phyloP scores from a whole-genome alignment of 805 yeast genomes.

The Myxozyma mucilagina region DNA sequence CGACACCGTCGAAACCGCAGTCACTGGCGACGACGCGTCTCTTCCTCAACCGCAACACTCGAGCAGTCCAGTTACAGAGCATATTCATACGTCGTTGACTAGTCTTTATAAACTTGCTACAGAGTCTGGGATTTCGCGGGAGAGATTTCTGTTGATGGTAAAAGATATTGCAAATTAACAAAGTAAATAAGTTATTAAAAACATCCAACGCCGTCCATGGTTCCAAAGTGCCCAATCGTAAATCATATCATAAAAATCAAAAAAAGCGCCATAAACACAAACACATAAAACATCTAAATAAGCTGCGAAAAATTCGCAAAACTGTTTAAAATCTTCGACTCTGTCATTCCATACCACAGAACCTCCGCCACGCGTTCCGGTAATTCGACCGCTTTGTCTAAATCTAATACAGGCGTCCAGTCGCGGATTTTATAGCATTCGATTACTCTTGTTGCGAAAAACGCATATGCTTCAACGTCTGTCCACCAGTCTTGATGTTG shows the following conservation, averaged over 20 bases:
- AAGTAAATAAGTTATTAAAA: not conserved
- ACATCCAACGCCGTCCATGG: not conserved
- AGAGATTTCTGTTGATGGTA: slow-evolving; percentile 9
- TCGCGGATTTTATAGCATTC: slow-evolving; percentile 8
- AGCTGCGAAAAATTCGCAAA: not conserved
- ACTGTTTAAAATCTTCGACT: slow-evolving; percentile 9
- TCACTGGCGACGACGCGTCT: slow-evolving; percentile 13
- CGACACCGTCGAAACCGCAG: slow-evolving; percentile 31
- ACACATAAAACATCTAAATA: not conserved
- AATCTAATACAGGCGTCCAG: slow-evolving; percentile 17
- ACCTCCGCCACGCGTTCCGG: slow-evolving; percentile 20
- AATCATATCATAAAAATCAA: not conserved
- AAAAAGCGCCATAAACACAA: not conserved
- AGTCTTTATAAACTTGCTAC: slow-evolving; percentile 15
- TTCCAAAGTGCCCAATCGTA: slow-evolving; percentile 3
- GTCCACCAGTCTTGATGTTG: slow-evolving; percentile 15
- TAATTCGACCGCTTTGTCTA: slow-evolving; percentile 6
- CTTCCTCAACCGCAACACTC: not conserved
- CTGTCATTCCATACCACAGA: slow-evolving; percentile 22
- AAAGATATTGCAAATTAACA: not conserved
- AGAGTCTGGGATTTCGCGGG: slow-evolving; percentile 6
- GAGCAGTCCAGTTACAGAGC: not conserved
- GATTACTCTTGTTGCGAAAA: slow-evolving; percentile 7
- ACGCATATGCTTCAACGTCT: slow-evolving; percentile 2
- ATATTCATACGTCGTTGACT: slow-evolving; percentile 7